Evolutionary conservation across 1,284 basidiomycete genomes (phyloP), one percentile per base, ranked within the genome.

Genomic region (Ceratobasidium sp.): DNA sequence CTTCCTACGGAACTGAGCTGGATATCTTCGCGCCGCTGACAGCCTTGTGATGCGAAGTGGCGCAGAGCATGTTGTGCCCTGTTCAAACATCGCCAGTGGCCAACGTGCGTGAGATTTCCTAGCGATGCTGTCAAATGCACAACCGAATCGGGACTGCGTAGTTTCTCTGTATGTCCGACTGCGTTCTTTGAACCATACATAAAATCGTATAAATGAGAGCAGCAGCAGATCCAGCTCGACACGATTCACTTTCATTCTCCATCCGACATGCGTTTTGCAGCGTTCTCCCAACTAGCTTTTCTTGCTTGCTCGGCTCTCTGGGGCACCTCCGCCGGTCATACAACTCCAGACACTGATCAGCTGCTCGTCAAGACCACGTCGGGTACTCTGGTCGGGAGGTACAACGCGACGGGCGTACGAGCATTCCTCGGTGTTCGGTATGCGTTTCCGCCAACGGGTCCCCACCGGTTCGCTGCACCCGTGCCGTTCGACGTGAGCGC

Each of bases 1-100:
- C 59, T 20, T 41, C 59, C 38, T 20, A 20, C 33, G 59, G 59
- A 62, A 62, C 59, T 62, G 59, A 62, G 59, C 35, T 62, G 33
- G 59, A 38, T 35, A 38, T 38, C 55, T 35, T 35, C 18, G 59
- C 59, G 59, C 59, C 35, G 59, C 35, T 62, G 59, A 62, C 59
- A 62, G 59, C n/a, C 20, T 62, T 41, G 59, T 62, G 59, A 62
- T 62, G 59, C 30, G 59, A 62, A n/a, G 35, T 33, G 59, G 59
- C 33, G 59, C 59, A 38, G 59, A n/a, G 3, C 20, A 38, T 60
- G 35, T 20, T 16, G 14, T 38, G 4, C 33, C 35, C 27, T 20
- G 12, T 62, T 38, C 18, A 62, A 62, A 38, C 35, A 20, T 38
- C 35, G 59, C 35, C 35, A 41, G 33, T 1, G 14, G 27, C 59